phyloP scores from a whole-genome alignment of 1,284 basidiomycete species.

The Melanopsichium pennsylvanicum region DNA sequence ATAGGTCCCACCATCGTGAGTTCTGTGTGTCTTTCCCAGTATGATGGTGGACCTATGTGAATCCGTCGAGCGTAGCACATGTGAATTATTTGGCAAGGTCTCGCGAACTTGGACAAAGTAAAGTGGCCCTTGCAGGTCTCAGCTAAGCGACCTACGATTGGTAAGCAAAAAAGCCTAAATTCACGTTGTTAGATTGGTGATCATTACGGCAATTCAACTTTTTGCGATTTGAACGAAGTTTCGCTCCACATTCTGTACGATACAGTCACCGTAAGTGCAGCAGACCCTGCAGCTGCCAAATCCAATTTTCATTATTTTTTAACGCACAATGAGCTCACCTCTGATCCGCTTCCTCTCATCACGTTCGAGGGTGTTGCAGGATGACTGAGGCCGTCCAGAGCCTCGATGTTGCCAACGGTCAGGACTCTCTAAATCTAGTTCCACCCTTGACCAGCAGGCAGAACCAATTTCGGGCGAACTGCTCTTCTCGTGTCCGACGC shows the following conservation, averaged over 20 bases:
- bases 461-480: not conserved
- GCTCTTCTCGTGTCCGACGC: conserved; percentile 6
- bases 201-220: not conserved
- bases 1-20: conserved; percentile 17
- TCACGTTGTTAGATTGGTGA: not conserved
- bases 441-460: not conserved
- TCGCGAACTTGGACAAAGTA: not conserved
- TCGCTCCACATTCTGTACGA: conserved; percentile 27
- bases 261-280: no score
- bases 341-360: not conserved
- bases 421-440: not conserved
- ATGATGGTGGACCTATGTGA: no score
- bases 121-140: conserved; percentile 29
- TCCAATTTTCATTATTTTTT: not conserved
- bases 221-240: no score
- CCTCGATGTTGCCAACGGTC: not conserved
- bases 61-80: no score
- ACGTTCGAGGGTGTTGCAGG: not conserved
- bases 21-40: not conserved
- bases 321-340: conserved; percentile 40
- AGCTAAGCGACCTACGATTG: conserved; percentile 28
- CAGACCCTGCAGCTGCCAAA: conserved; percentile 27
- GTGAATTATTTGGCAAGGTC: no score
- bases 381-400: conserved; percentile 6
- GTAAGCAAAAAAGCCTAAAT: conserved; percentile 17